Evolutionary conservation across 257 asterid genomes (phyloP).

Genomic region (Nicotiana paniculata): DNA sequence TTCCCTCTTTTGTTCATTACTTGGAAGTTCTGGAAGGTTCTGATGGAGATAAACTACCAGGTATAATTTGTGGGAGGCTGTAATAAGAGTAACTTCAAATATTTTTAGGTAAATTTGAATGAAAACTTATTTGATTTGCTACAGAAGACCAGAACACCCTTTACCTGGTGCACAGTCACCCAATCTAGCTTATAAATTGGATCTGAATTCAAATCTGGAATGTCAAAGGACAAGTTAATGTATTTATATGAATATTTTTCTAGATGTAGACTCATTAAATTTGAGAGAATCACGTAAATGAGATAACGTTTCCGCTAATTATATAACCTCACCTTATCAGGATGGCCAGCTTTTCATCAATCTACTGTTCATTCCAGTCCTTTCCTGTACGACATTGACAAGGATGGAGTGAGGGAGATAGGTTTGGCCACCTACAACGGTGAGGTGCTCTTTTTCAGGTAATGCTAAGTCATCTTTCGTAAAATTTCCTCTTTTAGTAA

Average conservation of each 20-base stretch:
- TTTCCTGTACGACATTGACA: conserved; percentile 86
- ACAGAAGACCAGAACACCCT: not conserved
- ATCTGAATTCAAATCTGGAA: not conserved
- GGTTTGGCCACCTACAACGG: conserved; percentile 95
- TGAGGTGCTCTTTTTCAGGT: conserved; percentile 98
- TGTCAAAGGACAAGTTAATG: not conserved
- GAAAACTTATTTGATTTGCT: conserved; percentile 1
- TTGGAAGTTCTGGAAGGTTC: conserved; percentile 98
- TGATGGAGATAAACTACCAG: conserved; percentile 99
- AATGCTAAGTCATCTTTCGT: not conserved
- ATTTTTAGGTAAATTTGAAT: not conserved
- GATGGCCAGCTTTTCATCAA: conserved; percentile 99
- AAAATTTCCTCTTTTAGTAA: not conserved
- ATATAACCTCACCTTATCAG: conserved; percentile 30
- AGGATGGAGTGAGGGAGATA: conserved; percentile 96
- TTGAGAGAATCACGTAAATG: not conserved
- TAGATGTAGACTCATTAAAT: not conserved
- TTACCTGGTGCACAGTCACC: not conserved
- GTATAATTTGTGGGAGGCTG: conserved; percentile 25
- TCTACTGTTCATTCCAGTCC: conserved; percentile 97
- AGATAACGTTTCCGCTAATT: not conserved
- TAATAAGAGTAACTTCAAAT: not conserved
- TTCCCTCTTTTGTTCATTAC: conserved; percentile 97
- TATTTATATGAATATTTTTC: not conserved
- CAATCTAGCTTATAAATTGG: conserved; percentile 1